phyloP scores from a whole-genome alignment of 192 early-diverging fungal species.

The Phlyctochytrium planicorne region DNA sequence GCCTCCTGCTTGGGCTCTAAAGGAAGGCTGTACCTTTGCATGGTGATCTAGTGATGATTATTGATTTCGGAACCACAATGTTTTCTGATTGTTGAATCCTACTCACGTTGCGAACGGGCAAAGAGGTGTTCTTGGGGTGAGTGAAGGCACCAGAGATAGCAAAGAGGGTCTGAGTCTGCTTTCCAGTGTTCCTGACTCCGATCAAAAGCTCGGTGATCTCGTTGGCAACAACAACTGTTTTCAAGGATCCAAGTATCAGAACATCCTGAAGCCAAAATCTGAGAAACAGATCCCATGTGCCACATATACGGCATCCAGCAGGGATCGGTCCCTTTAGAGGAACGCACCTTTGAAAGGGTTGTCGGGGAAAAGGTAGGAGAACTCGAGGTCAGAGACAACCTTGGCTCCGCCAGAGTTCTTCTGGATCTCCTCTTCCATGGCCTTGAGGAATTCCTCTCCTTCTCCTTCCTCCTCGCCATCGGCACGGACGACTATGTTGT shows the following conservation, averaged over 20 bases:
- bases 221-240: not conserved
- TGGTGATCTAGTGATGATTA: constrained; percentile 9
- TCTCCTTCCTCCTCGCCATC: constrained; percentile 2
- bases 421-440: constrained; percentile 5
- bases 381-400: not conserved
- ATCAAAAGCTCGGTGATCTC: not conserved
- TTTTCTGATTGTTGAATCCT: too few relatives aligned
- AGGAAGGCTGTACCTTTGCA: constrained; percentile 17
- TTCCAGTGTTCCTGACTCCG: constrained; percentile 1
- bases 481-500: not conserved
- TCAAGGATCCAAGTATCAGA: too few relatives aligned
- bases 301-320: too few relatives aligned
- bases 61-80: not conserved
- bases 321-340: too few relatives aligned
- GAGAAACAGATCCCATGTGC: too few relatives aligned
- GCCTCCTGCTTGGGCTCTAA: constrained; percentile 24
- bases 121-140: not conserved
- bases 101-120: not conserved
- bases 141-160: constrained; percentile 6
- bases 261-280: too few relatives aligned
- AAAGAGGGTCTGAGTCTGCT: not conserved
- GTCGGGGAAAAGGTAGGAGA: constrained; percentile 1
- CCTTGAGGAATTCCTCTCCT: constrained; percentile 5
- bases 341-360: constrained; percentile 1
- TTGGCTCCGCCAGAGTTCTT: constrained; percentile 1